Evolutionary conservation across 352 stramenopile genomes (phyloP).

Genomic region (Hyaloperonospora brassicae): DNA sequence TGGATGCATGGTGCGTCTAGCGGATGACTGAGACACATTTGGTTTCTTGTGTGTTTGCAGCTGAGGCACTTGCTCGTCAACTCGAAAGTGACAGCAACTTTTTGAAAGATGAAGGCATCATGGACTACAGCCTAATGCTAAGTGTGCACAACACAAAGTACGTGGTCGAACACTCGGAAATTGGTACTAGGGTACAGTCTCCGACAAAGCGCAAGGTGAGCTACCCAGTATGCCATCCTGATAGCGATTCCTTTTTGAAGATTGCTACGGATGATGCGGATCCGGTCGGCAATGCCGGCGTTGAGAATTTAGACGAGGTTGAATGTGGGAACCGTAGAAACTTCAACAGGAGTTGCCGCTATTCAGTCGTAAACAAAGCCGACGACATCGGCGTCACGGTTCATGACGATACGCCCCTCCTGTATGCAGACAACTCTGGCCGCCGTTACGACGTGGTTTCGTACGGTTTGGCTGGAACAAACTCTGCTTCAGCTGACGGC

Average conservation of each 20-base stretch:
- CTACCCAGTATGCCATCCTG: conserved; percentile 59
- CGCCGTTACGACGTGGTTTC: conserved; percentile 47
- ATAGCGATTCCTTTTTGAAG: conserved; percentile 37
- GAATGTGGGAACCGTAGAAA: conserved; percentile 41
- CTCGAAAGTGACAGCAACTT: conserved; percentile 71
- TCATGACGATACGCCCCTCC: conserved; percentile 40
- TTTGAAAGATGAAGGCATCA: conserved; percentile 72
- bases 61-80: conserved; percentile 51
- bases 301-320: conserved; percentile 51
- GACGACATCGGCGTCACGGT: conserved; percentile 33
- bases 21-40: conserved; percentile 8
- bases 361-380: conserved; percentile 48
- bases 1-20: background rate
- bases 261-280: conserved; percentile 26
- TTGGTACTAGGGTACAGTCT: conserved; percentile 32
- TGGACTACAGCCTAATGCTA: conserved; percentile 85
- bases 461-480: conserved; percentile 20
- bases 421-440: conserved; percentile 16
- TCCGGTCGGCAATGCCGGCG: conserved; percentile 32
- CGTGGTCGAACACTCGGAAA: conserved; percentile 54
- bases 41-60: conserved; percentile 12
- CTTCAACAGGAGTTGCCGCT: conserved; percentile 63
- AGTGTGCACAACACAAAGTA: conserved; percentile 84
- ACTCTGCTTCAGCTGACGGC: conserved; percentile 23
- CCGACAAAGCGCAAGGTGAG: conserved; percentile 68